Evolutionary conservation across 2,329 filamentous ascomycete genomes (phyloP), one percentile per base, ranked within the genome.

Genomic region (Geosmithia flava): DNA sequence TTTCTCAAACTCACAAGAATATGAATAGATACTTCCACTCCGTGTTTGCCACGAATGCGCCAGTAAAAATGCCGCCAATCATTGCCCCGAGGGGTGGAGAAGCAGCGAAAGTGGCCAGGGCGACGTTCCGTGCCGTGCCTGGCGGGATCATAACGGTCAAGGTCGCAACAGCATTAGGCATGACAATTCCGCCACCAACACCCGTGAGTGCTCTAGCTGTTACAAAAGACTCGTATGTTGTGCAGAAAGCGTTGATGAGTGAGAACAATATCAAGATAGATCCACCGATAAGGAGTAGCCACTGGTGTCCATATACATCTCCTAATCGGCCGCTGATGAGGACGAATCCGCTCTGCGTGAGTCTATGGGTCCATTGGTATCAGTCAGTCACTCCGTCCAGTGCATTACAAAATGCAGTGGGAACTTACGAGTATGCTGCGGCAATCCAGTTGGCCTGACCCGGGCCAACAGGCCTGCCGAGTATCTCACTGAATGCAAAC

Each of bases 301-400:
- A 63, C 47, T 71, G 70, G 55, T 76, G 73, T 3, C 75, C 76
- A 52, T 70, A 75, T 1, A 78, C 61, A 44, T 72, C 69, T 0
- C 74, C 75, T 1, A 78, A 59, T 1, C 75, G 68, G 6, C 75
- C 75, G 7, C 66, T 68, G 3, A 74, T 63, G 0, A 78, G 59
- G 16, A 78, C 72, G 50, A 78, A 76, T 2, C 73, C 67, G 2
- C 74, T 68, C 51, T 75, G 71, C 0, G 73, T 69, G 13, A 75
- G 58, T 2, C 69, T 72, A 30, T 2, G n/a, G 40, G 16, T 16
- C 3, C 27, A 44, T n/a, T 45, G 33, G 27, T 33, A 20, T 29
- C 3, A 13, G 29, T 13, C 20, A 19, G 17, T n/a, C 20, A 37
- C 40, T 27, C 37, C 16, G 47, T 19, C 16, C 23, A 27, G 41